phyloP scores from a whole-genome alignment of 768 basidiomycete genomes.

The Boletus subparvulus region DNA sequence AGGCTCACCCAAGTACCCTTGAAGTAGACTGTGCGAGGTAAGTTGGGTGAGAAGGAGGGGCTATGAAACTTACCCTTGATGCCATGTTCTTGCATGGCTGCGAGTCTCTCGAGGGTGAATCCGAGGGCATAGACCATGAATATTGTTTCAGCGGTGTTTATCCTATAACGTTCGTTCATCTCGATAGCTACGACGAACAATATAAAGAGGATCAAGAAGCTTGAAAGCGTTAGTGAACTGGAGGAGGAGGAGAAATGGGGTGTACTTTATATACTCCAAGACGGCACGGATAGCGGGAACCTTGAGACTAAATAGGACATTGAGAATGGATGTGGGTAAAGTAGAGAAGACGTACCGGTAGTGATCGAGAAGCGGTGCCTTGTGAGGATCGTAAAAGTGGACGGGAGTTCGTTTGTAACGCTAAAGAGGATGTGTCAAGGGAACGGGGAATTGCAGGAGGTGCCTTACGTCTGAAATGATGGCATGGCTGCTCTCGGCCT shows the following conservation, averaged over 20 bases:
- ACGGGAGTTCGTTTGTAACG: constrained; percentile 92
- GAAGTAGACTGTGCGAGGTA: constrained; percentile 59
- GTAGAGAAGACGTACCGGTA: constrained; percentile 61
- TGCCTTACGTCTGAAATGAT: constrained; percentile 83
- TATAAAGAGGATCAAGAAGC: constrained; percentile 78
- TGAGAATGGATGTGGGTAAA: neutral
- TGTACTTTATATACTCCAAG: constrained; percentile 84
- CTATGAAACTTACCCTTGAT: constrained; percentile 59
- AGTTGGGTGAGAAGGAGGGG: neutral
- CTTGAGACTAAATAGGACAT: constrained; percentile 59
- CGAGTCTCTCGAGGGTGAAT: constrained; percentile 89
- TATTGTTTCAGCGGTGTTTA: constrained; percentile 65
- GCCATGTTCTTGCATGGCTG: constrained; percentile 95
- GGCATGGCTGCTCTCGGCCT: constrained; percentile 81
- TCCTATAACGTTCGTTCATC: constrained; percentile 53
- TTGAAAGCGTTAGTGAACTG: constrained; percentile 8
- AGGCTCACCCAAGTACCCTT: constrained; percentile 75
- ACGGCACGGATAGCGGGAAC: constrained; percentile 91
- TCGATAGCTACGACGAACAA: constrained; percentile 82
- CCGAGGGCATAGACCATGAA: constrained; percentile 84
- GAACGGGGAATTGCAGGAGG: neutral
- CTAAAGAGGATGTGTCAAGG: constrained; percentile 38
- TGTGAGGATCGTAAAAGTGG: constrained; percentile 93
- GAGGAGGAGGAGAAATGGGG: neutral
- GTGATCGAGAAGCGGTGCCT: constrained; percentile 91